Conservation (phyloP, 2,329 filamentous ascomycete genomes). For the Xylaria sp. region DNA sequence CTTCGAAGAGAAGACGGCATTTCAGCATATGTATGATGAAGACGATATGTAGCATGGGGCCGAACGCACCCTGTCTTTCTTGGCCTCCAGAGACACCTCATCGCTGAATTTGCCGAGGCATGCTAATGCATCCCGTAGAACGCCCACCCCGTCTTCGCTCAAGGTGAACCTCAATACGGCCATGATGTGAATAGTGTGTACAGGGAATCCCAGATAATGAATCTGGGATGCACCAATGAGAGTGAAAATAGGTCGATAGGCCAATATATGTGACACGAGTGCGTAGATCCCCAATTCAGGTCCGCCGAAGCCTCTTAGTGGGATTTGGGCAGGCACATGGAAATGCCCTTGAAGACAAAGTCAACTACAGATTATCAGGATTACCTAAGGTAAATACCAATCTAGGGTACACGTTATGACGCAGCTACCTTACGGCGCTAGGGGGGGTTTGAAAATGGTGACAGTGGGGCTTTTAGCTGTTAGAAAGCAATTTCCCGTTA, state of each 20-base stretch:
- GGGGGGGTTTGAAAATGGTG: no score
- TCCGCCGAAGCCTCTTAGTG: neutral
- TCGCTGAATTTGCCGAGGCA: conserved; percentile 85
- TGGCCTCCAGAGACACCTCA: conserved; percentile 78
- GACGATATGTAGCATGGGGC: neutral
- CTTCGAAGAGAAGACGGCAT: conserved; percentile 53
- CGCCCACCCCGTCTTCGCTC: conserved; percentile 75
- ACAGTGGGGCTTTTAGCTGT: no score
- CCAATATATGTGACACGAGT: neutral
- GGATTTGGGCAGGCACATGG: neutral
- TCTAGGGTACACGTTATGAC: neutral
- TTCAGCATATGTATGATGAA: conserved; percentile 23
- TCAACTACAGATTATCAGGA: neutral
- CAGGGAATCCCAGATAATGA: neutral
- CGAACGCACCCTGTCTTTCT: conserved; percentile 68
- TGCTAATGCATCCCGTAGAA: conserved; percentile 76
- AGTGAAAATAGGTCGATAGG: neutral
- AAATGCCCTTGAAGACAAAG: neutral
- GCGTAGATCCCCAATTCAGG: neutral
- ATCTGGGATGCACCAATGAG: neutral
- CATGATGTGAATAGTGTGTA: conserved; percentile 54
- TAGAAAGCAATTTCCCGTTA: no score
- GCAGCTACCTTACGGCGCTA: neutral
- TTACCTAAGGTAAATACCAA: neutral
- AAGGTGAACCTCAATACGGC: conserved; percentile 77